Base-by-base conservation (phyloP, 192 early-diverging fungal genomes). In the Phlyctochytrium arcticum region DNA sequence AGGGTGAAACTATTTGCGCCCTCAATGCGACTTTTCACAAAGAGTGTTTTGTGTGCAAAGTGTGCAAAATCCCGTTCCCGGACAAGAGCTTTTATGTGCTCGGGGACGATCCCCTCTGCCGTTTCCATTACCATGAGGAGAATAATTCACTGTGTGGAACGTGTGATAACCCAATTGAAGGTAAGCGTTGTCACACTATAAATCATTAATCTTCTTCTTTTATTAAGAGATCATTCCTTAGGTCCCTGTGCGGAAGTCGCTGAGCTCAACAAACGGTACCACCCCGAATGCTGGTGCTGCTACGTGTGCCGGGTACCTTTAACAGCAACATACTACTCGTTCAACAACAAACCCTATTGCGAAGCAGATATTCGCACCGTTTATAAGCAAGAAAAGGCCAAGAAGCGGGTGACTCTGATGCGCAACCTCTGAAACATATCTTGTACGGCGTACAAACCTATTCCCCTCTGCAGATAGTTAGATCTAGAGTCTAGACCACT, bases 41-140 rank as follows among this genome's bases (percentile, higher is more conserved):
- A 8, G 79, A 84, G 3, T 91, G 90, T 54, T 89, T 91, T 70
- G 81, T 80, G 15, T 91, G 90, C 67, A 78, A 82, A 67, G 87
- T 79, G 0, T 92, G 90, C 66, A 79, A 73, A 42, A 69, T 68
- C 44, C 80, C 84, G 10, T 92, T 92, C 67, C 88, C 87, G 6
- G 86, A 90, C 61, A 89, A 87, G 58, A 86, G 80, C 49, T 96
- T 96, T 65, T 96, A 93, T 69, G 94, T 96, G n/a, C 85, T 85
- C 69, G 87, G 90, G 1, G 82, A 90, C 70, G 76, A 79, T 34
- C 94, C 92, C 48, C 90, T 91, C 70, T 94, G 92, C 72, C 75
- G 82, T 54, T 80, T 88, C 30, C 90, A 93, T 76, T 96, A 92
- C 66, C 92, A 96, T 60, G 82, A 87, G 78, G 73, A 87, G 55